phyloP scores from a whole-genome alignment of 306 rosid genomes.

The Sophora flavescens region DNA sequence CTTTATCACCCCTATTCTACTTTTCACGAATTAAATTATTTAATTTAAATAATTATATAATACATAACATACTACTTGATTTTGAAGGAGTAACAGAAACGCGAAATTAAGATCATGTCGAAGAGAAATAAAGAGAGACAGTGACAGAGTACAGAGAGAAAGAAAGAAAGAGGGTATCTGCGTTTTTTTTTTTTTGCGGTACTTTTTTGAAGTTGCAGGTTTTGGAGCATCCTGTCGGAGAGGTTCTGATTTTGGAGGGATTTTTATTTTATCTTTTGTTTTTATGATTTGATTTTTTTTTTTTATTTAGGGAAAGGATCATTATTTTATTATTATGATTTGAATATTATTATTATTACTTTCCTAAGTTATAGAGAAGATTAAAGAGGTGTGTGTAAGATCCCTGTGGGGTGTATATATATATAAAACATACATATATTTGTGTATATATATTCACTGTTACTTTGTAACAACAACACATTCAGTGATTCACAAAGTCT shows the following conservation, averaged over 20 bases:
- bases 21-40: background rate
- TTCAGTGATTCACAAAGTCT: constrained; percentile 27
- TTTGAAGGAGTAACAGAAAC: constrained; percentile 34
- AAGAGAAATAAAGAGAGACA: background rate
- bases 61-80: constrained; percentile 5
- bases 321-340: constrained; percentile 20
- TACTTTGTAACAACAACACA: constrained; percentile 30
- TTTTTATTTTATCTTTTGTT: background rate
- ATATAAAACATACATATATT: background rate
- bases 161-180: constrained; percentile 21
- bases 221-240: constrained; percentile 95
- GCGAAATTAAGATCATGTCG: constrained; percentile 31
- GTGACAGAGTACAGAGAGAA: constrained; percentile 40
- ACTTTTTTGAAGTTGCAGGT: constrained; percentile 76
- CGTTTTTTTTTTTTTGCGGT: constrained; percentile 41
- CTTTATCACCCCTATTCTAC: background rate
- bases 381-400: constrained; percentile 49
- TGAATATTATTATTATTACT: constrained; percentile 41
- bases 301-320: background rate
- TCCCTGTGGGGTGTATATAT: constrained; percentile 46
- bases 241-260: constrained; percentile 46
- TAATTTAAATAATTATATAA: background rate
- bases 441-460: constrained; percentile 14
- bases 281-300: constrained; percentile 8
- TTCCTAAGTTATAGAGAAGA: constrained; percentile 56